Evolutionary conservation across 2,329 filamentous ascomycete species (phyloP).

Genomic region (Rugonectria rugulosa): DNA sequence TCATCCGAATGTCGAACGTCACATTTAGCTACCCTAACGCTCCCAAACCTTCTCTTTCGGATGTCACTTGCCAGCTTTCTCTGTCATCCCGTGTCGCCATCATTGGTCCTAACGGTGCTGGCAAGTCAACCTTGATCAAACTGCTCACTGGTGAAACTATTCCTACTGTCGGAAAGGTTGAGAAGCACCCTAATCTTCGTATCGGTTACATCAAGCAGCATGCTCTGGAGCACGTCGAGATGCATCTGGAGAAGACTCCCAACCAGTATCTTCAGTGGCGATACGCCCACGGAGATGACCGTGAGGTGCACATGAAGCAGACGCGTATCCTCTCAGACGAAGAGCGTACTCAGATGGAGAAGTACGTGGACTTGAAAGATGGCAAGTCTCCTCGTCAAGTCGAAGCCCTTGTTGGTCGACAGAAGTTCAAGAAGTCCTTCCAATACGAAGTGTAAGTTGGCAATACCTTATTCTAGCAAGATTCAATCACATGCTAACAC

Average conservation of each 20-base stretch:
- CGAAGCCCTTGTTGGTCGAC: constrained; percentile 90
- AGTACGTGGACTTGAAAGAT: constrained; percentile 83
- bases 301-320: constrained; percentile 97
- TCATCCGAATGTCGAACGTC: constrained; percentile 92
- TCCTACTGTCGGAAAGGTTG: constrained; percentile 83
- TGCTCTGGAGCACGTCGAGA: constrained; percentile 97
- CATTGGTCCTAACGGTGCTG: constrained; percentile 96
- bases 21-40: constrained; percentile 94
- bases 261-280: constrained; percentile 99
- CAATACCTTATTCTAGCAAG: neutral
- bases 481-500: constrained; percentile 35
- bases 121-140: constrained; percentile 98
- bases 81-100: constrained; percentile 95
- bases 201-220: constrained; percentile 99
- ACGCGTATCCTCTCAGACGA: constrained; percentile 87
- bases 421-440: constrained; percentile 99
- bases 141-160: constrained; percentile 92
- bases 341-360: constrained; percentile 92
- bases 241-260: constrained; percentile 98
- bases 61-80: constrained; percentile 87
- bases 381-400: constrained; percentile 80
- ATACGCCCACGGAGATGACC: constrained; percentile 95
- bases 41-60: constrained; percentile 83
- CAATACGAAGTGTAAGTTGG: constrained; percentile 87
- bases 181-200: constrained; percentile 98